Percentiles rank a stretch among this genome's conserved stretches.
Conservation (phyloP, 768 basidiomycete species). For the Phallus indusiatus region DNA sequence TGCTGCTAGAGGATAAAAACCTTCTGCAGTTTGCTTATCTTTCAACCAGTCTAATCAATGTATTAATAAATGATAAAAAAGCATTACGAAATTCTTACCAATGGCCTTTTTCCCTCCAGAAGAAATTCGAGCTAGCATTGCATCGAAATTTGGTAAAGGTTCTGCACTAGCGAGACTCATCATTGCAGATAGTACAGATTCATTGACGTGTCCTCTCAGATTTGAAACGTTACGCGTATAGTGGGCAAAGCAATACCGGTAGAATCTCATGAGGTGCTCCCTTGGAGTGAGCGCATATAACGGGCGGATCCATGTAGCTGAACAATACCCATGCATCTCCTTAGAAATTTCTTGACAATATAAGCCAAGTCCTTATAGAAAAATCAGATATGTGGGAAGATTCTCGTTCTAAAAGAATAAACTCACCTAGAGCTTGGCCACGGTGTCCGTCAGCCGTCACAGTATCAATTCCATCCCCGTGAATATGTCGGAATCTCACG, state of each 20-base stretch:
- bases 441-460: conserved; percentile 9
- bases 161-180: conserved; percentile 18
- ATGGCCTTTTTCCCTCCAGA: conserved; percentile 16
- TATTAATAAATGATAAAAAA: not conserved
- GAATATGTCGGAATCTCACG: conserved; percentile 6
- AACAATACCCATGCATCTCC: too few species aligned
- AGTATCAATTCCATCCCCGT: conserved; percentile 6
- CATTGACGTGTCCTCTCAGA: conserved; percentile 3
- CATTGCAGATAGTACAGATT: conserved; percentile 15
- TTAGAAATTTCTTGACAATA: too few species aligned
- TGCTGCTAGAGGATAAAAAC: conserved; percentile 18
- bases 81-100: conserved; percentile 8
- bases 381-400: too few species aligned
- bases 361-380: too few species aligned
- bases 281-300: conserved; percentile 13
- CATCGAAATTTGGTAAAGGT: conserved; percentile 13
- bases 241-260: conserved; percentile 18
- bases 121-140: conserved; percentile 11
- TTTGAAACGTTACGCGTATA: conserved; percentile 16
- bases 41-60: conserved; percentile 20
- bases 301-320: too few species aligned
- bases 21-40: conserved; percentile 14
- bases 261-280: conserved; percentile 19
- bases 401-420: not conserved
- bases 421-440: conserved; percentile 8